Percentiles rank a stretch among this genome's conserved stretches.
phyloP scores from a whole-genome alignment of 1,284 basidiomycete genomes.

The Ustanciosporium gigantosporum region DNA sequence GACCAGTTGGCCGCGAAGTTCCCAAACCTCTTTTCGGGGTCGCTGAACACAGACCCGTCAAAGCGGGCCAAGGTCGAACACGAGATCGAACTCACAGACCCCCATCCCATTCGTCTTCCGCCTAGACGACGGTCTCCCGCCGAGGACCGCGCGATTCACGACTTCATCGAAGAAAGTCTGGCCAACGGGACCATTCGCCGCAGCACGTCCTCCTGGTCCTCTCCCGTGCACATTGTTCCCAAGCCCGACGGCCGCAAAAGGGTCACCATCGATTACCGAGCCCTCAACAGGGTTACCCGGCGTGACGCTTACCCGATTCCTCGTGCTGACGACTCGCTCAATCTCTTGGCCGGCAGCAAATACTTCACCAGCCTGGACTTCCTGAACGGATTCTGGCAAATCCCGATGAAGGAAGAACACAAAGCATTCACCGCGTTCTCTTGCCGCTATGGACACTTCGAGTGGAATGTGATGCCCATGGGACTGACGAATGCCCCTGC shows the following conservation, averaged over 20 bases:
- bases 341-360: background rate
- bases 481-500: slow-evolving; percentile 10
- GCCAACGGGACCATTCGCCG: background rate
- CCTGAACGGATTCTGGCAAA: background rate
- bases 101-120: too few relatives aligned
- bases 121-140: too few relatives aligned
- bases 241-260: background rate
- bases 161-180: background rate
- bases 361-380: background rate
- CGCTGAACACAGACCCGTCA: too few relatives aligned
- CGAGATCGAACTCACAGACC: too few relatives aligned
- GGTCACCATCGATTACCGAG: background rate
- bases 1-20: too few relatives aligned
- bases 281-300: background rate
- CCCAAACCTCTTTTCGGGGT: too few relatives aligned
- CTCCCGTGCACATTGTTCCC: background rate
- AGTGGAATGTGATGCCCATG: slow-evolving; percentile 12
- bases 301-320: background rate
- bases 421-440: slow-evolving; percentile 30
- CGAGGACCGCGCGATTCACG: too few relatives aligned
- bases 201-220: background rate
- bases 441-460: background rate
- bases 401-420: slow-evolving; percentile 1
- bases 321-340: background rate
- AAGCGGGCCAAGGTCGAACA: too few relatives aligned